Evolutionary conservation across 345 rosid species (phyloP), one percentile per base, ranked within the genome.

Genomic region (Murraya koenigii): DNA sequence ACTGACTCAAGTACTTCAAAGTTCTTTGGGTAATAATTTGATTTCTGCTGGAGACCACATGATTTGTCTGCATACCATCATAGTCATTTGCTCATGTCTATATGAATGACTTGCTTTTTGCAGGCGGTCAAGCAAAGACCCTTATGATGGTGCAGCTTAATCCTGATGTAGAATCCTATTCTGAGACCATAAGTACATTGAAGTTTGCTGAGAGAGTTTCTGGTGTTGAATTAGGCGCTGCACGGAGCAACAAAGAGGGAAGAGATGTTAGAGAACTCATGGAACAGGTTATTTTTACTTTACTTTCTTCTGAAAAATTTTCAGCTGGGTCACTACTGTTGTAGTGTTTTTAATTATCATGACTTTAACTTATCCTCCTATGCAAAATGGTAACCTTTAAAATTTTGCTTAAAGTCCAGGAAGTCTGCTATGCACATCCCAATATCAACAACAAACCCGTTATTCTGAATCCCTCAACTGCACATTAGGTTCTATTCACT

Each of bases 91-190:
- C 74, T 64, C 17, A 11, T 47, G 32, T 30, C 33, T 69, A 58
- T 56, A 68, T 65, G 70, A 63, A 69, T 75, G 65, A 76, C 61
- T 80, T 66, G 32, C 15, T 39, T 77, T 77, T 80, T 73, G 68
- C 84, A 96, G 99, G 99, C 60, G 99, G 99, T 52, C 97, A 96
- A 76, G 99, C 99, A 26, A 96, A 94, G 86, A 94, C 97, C 41
- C 97, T 96, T 25, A 94, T 92, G 98, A 92, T 96, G 84, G 98
- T 96, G 54, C 99, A 96, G 85, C 93, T 96, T 28, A 92, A 94
- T 80, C 98, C 99, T 54, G 99, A 94, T 90, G 89, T 82, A 26
- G 95, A 90, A 62, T 96, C 99, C 30, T 94, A 88, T 70, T 88
- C 97, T 44, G 99, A 96, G 82, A 96, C 98, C 1, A 67, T 94